A percentile compares a stretch with the other conserved stretches of the same genome.
Evolutionary conservation across 164 flowering plant genomes (phyloP).

Genomic region (Umbilicus rupestris): DNA sequence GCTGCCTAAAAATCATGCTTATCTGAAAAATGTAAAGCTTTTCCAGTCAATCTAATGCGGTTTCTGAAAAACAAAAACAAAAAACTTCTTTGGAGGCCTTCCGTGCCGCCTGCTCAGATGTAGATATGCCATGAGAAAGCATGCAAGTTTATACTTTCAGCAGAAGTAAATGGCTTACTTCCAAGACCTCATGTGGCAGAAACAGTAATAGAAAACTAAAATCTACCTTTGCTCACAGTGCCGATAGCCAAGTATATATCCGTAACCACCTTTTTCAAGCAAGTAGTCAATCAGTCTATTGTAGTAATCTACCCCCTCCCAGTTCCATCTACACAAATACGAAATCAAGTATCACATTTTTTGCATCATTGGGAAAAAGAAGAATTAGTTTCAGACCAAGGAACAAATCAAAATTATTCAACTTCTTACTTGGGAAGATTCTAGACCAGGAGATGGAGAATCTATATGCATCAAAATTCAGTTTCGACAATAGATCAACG

Average conservation of each 20-base stretch:
- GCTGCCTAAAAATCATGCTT: too few relatives aligned
- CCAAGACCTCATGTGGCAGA: neutral
- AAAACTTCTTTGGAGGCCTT: neutral
- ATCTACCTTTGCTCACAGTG: neutral
- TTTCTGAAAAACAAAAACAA: neutral
- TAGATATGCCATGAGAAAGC: neutral
- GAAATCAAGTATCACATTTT: neutral
- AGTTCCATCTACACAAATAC: slow-evolving; percentile 5
- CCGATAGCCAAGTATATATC: neutral
- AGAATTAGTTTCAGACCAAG: neutral
- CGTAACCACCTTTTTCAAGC: neutral
- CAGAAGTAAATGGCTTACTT: neutral
- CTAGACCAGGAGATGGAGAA: slow-evolving; percentile 14
- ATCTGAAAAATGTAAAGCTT: neutral
- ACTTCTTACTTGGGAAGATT: slow-evolving; percentile 12
- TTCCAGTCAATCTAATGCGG: neutral
- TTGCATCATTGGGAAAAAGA: neutral
- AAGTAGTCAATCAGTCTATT: slow-evolving; percentile 7
- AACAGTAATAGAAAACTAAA: neutral
- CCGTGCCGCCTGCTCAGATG: neutral
- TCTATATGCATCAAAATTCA: slow-evolving; percentile 11
- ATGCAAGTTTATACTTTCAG: neutral
- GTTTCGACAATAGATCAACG: slow-evolving; percentile 5
- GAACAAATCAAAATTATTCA: too few relatives aligned
- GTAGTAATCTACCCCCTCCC: slow-evolving; percentile 9